Evolutionary conservation across 1,284 basidiomycete species (phyloP), one percentile per base, ranked within the genome.

Genomic region (Cutaneotrichosporon sp.): DNA sequence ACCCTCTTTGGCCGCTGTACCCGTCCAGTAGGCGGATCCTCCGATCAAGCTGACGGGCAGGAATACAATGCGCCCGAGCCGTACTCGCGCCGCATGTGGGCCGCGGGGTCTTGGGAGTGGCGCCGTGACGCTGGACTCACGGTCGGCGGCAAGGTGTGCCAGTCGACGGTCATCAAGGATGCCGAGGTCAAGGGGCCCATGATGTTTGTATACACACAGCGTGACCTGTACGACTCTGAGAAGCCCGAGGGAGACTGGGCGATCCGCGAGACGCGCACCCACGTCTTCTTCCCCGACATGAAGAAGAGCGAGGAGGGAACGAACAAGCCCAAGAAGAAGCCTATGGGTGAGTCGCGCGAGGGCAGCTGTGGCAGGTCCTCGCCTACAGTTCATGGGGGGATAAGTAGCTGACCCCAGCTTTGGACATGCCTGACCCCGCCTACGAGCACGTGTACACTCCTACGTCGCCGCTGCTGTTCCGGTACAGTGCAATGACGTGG

Each of bases 71-170:
- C 91, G 4, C 90, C 91, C 0, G 78, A 83, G 51, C 90, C 90
- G 0, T 92, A 89, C 79, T 84, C 85, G 21, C 83, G 89, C 51
- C 83, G 91, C 21, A 92, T 92, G 90, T 92, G 91, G 90, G 90
- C 89, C 0, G 86, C 88, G 22, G 90, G 91, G 0, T 84, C 81
- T 65, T 87, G 92, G 74, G 80, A 80, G 46, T 92, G 89, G 88
- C 70, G 74, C 58, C 81, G 58, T 0, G 21, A 62, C 3, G 21
- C 81, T 34, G 82, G 84, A 2, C 77, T 91, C 63, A 71, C 80
- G 30, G 81, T 90, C 26, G 90, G 89, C 11, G 81, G 83, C 46
- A 82, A 74, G 42, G 86, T 86, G 1, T 80, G 68, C 1, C 86
- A 87, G 42, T 74, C 76, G 2, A 84, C 85, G 51, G 84, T 78